Percentiles rank a stretch among this genome's conserved stretches.
These are phyloP conservation scores for sorghum (Sorghum bicolor) DNA, from an alignment of 176 grass and related monocot species.

Conservation along the genomic window Sorghum_bicolor_NCBIv3 NC_012874.2:3117001-3117500, in stretches of 20 bases:
- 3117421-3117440: slow-evolving; percentile 58
- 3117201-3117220: slow-evolving; percentile 43
- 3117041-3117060: slow-evolving; percentile 96
- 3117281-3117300: slow-evolving; percentile 81
- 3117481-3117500: slow-evolving; percentile 87
- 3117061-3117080: slow-evolving; percentile 93
- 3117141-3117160: slow-evolving; percentile 23
- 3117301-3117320: slow-evolving; percentile 73
- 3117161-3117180: slow-evolving; percentile 29
- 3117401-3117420: slow-evolving; percentile 49
- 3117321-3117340: slow-evolving; percentile 95
- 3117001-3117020: slow-evolving; percentile 99
- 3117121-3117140: slow-evolving; percentile 35
- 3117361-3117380: slow-evolving; percentile 80
- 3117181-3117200: slow-evolving; percentile 43
- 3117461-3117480: slow-evolving; percentile 77
- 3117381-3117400: slow-evolving; percentile 28
- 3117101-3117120: slow-evolving; percentile 30
- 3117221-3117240: slow-evolving; percentile 17
- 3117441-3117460: slow-evolving; percentile 76
- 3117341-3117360: slow-evolving; percentile 58
- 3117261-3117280: slow-evolving; percentile 68
- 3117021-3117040: slow-evolving; percentile 88
- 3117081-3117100: slow-evolving; percentile 86
- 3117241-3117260: slow-evolving; percentile 54